A percentile compares a stretch with the other conserved stretches of the same genome.
These are phyloP conservation scores for Hemisphaericaspora xylofermentans DNA, from an alignment of 1,139 yeast genomes.

Conservation along the genomic window DNA sequence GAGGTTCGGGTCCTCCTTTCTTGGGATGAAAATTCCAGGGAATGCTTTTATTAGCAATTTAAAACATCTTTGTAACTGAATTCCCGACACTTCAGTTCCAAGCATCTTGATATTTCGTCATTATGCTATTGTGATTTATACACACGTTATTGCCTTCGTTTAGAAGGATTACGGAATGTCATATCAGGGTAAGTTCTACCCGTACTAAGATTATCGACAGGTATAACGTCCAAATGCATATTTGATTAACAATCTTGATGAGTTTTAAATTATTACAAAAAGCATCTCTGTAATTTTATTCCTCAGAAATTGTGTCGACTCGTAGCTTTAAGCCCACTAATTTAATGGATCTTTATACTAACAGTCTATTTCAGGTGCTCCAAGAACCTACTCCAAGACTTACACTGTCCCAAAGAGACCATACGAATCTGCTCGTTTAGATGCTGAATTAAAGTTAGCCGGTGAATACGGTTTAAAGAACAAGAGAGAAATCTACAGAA, in stretches of 20 bases:
- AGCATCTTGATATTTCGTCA: slow-evolving; percentile 8
- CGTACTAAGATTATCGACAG: neutral
- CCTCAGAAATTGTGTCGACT: slow-evolving; percentile 6
- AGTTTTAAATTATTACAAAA: slow-evolving; percentile 4
- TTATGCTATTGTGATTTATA: neutral
- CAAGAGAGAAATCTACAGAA: slow-evolving; percentile 99
- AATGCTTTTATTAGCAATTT: slow-evolving; percentile 10
- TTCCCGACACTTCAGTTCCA: slow-evolving; percentile 86
- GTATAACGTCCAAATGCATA: neutral
- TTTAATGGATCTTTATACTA: slow-evolving; percentile 21
- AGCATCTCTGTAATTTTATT: slow-evolving; percentile 2
- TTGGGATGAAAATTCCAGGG: slow-evolving; percentile 23
- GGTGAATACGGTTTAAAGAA: slow-evolving; percentile 99
- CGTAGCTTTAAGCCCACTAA: slow-evolving; percentile 4
- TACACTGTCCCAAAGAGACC: slow-evolving; percentile 99
- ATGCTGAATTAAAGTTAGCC: slow-evolving; percentile 97
- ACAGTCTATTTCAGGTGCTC: slow-evolving; percentile 64
- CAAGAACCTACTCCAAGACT: slow-evolving; percentile 99
- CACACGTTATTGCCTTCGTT: neutral
- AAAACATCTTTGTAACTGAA: slow-evolving; percentile 53
- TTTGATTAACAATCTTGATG: neutral
- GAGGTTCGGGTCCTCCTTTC: slow-evolving; percentile 78
- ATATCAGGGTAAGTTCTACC: too few relatives aligned
- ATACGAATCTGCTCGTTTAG: slow-evolving; percentile 98
- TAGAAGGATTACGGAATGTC: neutral